Conservation (phyloP, 768 basidiomycete genomes). For the Mycena galopus region DNA sequence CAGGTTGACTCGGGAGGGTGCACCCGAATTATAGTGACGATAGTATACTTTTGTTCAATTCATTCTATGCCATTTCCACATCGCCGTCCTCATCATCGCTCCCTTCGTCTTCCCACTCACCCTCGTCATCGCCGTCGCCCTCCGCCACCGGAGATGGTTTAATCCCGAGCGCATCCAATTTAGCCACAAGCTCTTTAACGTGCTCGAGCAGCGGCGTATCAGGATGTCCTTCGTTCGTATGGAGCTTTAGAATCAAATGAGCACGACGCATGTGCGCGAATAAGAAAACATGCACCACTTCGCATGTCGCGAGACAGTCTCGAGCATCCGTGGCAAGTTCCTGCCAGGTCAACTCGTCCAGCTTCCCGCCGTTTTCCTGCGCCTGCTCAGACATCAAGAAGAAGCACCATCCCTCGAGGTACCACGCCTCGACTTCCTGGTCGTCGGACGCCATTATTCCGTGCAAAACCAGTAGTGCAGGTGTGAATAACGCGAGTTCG, state of each 20-base stretch:
- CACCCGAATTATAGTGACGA: neutral
- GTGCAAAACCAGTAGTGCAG: slow-evolving; percentile 81
- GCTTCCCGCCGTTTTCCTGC: slow-evolving; percentile 64
- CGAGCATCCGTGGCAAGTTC: slow-evolving; percentile 84
- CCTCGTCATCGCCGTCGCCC: slow-evolving; percentile 61
- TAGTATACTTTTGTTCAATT: slow-evolving; percentile 48
- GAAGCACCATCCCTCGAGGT: slow-evolving; percentile 95
- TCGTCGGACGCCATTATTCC: slow-evolving; percentile 87
- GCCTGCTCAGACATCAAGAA: slow-evolving; percentile 84
- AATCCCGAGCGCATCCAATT: slow-evolving; percentile 77
- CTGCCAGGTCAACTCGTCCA: slow-evolving; percentile 74
- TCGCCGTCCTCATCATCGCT: slow-evolving; percentile 70
- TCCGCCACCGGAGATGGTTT: slow-evolving; percentile 71
- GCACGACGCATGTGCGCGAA: neutral
- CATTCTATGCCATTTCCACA: slow-evolving; percentile 68
- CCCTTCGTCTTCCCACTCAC: slow-evolving; percentile 74
- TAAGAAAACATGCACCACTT: slow-evolving; percentile 65
- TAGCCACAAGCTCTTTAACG: slow-evolving; percentile 76
- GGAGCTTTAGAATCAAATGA: slow-evolving; percentile 61
- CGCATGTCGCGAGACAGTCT: slow-evolving; percentile 88
- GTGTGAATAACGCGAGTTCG: slow-evolving; percentile 77
- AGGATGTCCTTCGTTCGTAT: slow-evolving; percentile 76
- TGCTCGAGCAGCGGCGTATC: slow-evolving; percentile 85
- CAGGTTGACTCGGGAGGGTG: too few relatives aligned
- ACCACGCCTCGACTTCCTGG: slow-evolving; percentile 92